Percentiles rank a stretch among this genome's conserved stretches.
Conservation (phyloP, 345 rosid species). For the Clausena lansium region DNA sequence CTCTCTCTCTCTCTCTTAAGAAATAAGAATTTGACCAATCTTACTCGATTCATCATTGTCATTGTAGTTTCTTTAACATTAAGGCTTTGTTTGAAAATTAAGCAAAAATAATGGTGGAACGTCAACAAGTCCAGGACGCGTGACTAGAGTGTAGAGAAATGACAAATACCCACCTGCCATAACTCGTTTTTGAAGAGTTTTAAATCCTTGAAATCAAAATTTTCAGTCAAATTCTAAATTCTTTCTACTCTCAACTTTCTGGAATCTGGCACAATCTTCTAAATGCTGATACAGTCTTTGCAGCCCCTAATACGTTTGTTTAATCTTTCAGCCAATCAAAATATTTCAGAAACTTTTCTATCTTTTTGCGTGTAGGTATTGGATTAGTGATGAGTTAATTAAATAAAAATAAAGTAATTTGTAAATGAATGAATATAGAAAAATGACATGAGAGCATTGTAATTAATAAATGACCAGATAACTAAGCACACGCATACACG, state of each 20-base stretch:
- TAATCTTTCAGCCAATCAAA: neutral
- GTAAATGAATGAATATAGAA: too few relatives aligned
- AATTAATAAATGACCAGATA: too few relatives aligned
- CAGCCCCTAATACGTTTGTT: neutral
- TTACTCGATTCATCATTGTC: neutral
- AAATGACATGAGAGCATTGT: too few relatives aligned
- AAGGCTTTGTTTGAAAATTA: neutral
- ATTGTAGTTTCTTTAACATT: neutral
- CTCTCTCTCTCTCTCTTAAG: too few relatives aligned
- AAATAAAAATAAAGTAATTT: too few relatives aligned
- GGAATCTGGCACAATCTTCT: neutral
- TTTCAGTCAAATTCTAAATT: constrained; percentile 8
- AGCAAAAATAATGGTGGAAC: neutral
- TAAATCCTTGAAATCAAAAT: neutral
- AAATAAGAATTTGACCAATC: neutral
- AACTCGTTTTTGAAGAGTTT: neutral
- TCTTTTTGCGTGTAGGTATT: too few relatives aligned
- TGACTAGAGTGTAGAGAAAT: neutral
- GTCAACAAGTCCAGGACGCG: neutral
- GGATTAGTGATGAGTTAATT: too few relatives aligned
- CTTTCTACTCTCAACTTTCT: neutral
- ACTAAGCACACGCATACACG: too few relatives aligned
- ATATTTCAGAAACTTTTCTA: too few relatives aligned
- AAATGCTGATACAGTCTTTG: neutral
- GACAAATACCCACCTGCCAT: neutral